Conservation (phyloP, 1,284 basidiomycete species). For the Tilletiopsis washingtonensis region DNA sequence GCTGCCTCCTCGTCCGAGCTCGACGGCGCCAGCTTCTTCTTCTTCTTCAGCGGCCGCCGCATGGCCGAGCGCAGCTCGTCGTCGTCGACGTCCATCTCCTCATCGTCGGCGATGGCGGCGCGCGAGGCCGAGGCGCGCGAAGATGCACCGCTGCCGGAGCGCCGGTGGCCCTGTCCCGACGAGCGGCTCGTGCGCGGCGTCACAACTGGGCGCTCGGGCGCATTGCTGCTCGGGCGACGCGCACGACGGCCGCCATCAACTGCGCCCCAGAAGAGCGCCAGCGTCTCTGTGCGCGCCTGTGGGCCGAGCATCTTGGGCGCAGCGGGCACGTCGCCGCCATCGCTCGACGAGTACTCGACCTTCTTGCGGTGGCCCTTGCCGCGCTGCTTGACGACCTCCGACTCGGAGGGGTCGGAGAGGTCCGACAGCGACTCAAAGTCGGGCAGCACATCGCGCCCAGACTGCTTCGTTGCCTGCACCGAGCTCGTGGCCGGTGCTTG, state of each 20-base stretch:
- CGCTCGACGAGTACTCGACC: background rate
- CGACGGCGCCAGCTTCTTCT: background rate
- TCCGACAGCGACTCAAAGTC: background rate
- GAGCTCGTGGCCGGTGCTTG: too few species aligned
- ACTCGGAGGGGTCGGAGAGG: background rate
- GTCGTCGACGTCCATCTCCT: background rate
- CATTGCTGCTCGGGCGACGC: conserved; percentile 20
- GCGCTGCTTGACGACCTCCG: background rate
- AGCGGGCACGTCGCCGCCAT: conserved; percentile 8
- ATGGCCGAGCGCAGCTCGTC: background rate
- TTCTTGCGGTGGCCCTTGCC: background rate
- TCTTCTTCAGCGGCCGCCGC: too few species aligned
- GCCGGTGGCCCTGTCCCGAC: conserved; percentile 1
- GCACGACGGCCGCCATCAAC: conserved; percentile 29
- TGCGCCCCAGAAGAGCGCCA: conserved; percentile 45
- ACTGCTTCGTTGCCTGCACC: background rate
- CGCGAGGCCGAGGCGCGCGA: background rate
- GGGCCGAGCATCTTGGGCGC: conserved; percentile 45
- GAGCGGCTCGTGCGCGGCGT: background rate
- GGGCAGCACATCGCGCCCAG: too few species aligned
- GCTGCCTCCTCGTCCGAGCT: background rate
- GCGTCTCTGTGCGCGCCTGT: conserved; percentile 39
- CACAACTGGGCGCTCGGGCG: conserved; percentile 13
- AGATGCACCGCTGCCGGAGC: conserved; percentile 3
- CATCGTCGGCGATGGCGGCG: background rate